A percentile compares a stretch with the other conserved stretches of the same genome.
phyloP scores from a whole-genome alignment of 2,329 filamentous ascomycete species.

The Ophiocordyceps unilateralis region DNA sequence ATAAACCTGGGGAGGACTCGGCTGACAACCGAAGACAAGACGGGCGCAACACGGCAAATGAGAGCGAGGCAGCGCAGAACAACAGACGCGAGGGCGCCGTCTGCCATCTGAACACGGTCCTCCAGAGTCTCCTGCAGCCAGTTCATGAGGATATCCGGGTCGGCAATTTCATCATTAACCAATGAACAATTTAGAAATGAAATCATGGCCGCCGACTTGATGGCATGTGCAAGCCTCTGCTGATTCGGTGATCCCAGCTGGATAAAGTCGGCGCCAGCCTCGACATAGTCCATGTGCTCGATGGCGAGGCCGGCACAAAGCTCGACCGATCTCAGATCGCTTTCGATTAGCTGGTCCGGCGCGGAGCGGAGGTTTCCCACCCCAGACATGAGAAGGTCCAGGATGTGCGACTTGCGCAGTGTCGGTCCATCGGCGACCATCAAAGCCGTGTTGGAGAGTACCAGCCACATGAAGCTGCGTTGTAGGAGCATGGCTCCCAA shows the following conservation, averaged over 20 bases:
- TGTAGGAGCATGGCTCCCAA: slow-evolving; percentile 84
- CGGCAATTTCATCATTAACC: slow-evolving; percentile 65
- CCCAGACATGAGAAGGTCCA: slow-evolving; percentile 55
- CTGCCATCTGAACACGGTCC: slow-evolving; percentile 68
- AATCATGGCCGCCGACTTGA: slow-evolving; percentile 67
- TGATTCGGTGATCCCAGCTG: slow-evolving; percentile 66
- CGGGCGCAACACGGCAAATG: slow-evolving; percentile 56
- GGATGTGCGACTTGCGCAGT: slow-evolving; percentile 44
- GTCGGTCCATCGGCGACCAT: slow-evolving; percentile 46
- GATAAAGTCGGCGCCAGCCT: slow-evolving; percentile 80
- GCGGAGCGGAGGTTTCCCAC: slow-evolving; percentile 24
- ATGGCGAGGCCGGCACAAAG: slow-evolving; percentile 54
- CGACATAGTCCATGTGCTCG: slow-evolving; percentile 72
- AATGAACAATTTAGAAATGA: slow-evolving; percentile 75
- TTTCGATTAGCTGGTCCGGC: slow-evolving; percentile 22
- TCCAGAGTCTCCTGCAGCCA: slow-evolving; percentile 76
- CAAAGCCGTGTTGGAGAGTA: slow-evolving; percentile 63
- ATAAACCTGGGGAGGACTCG: slow-evolving; percentile 73
- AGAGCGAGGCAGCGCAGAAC: slow-evolving; percentile 71
- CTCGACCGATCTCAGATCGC: slow-evolving; percentile 39
- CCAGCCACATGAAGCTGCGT: slow-evolving; percentile 70
- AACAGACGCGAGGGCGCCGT: slow-evolving; percentile 57
- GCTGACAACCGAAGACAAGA: slow-evolving; percentile 58
- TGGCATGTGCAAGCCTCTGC: slow-evolving; percentile 68
- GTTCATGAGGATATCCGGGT: slow-evolving; percentile 57